Evolutionary conservation across 2,329 filamentous ascomycete species (phyloP).

Genomic region (Esteya vermicola): DNA sequence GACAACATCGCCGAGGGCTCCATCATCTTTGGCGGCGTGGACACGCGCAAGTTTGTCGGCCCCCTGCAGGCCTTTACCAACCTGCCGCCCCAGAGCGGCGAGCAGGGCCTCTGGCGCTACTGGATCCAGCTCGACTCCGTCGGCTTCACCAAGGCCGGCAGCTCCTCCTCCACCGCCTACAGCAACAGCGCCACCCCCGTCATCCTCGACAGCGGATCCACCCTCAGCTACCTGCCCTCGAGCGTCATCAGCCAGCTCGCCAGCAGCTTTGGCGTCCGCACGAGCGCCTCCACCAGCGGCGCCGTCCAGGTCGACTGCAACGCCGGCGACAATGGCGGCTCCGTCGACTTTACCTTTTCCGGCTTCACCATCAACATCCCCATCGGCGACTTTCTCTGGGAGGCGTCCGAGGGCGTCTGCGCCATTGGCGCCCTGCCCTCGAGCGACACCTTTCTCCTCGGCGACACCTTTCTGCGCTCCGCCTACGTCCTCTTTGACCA

Average conservation of each 20-base stretch:
- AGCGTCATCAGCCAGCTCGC: conserved; percentile 32
- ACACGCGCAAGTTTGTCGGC: conserved; percentile 29
- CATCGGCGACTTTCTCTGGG: conserved; percentile 22
- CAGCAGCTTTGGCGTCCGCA: conserved; percentile 22
- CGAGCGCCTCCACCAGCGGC: conserved; percentile 23
- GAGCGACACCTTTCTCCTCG: conserved; percentile 10
- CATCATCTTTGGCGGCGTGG: conserved; percentile 30
- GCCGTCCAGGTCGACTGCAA: conserved; percentile 13
- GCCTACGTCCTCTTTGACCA: conserved; percentile 14
- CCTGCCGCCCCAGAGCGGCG: conserved; percentile 14
- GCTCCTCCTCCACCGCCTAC: conserved; percentile 9
- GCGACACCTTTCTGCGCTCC: conserved; percentile 15
- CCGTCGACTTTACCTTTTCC: conserved; percentile 24
- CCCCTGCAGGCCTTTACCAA: conserved; percentile 16
- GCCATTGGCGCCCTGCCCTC: conserved; percentile 11
- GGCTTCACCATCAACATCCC: conserved; percentile 22
- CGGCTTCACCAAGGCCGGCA: conserved; percentile 18
- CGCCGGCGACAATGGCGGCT: conserved; percentile 17
- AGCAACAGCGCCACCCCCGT: conserved; percentile 24
- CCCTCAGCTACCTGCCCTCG: conserved; percentile 50
- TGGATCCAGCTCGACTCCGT: conserved; percentile 26
- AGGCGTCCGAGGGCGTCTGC: conserved; percentile 8
- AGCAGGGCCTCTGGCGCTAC: conserved; percentile 16
- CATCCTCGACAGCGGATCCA: conserved; percentile 53
- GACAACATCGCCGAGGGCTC: conserved; percentile 12